phyloP scores from a whole-genome alignment of 345 rosid genomes.

The Eucalyptus fibrosa region DNA sequence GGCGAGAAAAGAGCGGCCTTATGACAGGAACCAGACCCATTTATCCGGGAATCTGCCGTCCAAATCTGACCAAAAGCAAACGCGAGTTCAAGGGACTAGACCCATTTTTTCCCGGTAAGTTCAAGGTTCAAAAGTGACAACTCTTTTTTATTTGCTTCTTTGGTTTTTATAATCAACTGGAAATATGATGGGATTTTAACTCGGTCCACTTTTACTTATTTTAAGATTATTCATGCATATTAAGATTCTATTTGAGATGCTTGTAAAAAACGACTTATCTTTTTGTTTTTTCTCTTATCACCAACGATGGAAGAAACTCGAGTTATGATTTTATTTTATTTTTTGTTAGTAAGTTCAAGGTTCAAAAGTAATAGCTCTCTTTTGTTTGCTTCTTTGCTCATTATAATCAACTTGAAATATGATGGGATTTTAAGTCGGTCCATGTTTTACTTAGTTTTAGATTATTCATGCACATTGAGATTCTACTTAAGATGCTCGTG shows the following conservation, averaged over 20 bases:
- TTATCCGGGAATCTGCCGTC: neutral
- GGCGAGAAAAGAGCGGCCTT: neutral
- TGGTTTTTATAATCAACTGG: too few relatives aligned
- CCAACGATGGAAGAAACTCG: too few relatives aligned
- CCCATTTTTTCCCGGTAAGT: too few relatives aligned
- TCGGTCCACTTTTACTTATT: too few relatives aligned
- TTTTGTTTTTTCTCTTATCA: too few relatives aligned
- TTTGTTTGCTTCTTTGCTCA: neutral
- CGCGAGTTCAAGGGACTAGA: neutral
- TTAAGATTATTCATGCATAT: too few relatives aligned
- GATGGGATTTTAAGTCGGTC: neutral
- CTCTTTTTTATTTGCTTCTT: too few relatives aligned
- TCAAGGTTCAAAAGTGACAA: too few relatives aligned
- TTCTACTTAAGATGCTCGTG: neutral
- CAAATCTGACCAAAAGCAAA: neutral
- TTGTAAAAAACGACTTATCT: too few relatives aligned
- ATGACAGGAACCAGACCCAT: neutral
- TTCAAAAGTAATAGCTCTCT: neutral
- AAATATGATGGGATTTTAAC: too few relatives aligned
- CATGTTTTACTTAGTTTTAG: neutral
- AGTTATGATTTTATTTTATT: too few relatives aligned
- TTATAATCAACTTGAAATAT: neutral
- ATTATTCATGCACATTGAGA: neutral
- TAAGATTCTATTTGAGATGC: neutral
- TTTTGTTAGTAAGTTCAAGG: neutral